Base-by-base conservation (phyloP, 306 rosid genomes). In the Quercus suber region DNA sequence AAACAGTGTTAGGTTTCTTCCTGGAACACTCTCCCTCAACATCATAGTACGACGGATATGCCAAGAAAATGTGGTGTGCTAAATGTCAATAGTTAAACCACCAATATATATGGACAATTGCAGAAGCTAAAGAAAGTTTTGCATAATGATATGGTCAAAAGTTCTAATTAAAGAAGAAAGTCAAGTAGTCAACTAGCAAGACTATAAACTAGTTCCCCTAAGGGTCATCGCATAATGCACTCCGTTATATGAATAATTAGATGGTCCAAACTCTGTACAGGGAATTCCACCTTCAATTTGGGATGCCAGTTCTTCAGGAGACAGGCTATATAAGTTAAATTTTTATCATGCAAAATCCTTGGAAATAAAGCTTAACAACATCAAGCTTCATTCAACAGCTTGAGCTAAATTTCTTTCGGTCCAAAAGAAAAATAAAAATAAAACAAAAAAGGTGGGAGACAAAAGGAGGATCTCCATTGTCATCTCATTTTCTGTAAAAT, bases 31-130 rank as follows among this genome's bases (percentile, higher is more conserved):
- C 78, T 70, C 74, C 19, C 12, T 56, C 70, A 13, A 33, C 11
- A 55, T 28, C 33, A 59, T 64, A 31, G 14, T 0, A 64, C 31
- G 71, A 41, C 31, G 12, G 45, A 64, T 31, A 31, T 30, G 31
- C 17, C 18, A 64, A 64, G 23, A 57, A 61, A 79, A 51, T 51
- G 49, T 70, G 33, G 74, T 31, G 63, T 45, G 27, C 51, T 21
- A 30, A 30, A 30, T 30, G 4, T 79, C 69, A 65, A 23, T 82
- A 37, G 59, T 30, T 41, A 79, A 84, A 63, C 45, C 31, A 33
- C 56, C 67, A 55, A 49, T 23, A 30, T 64, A 18, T 17, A 60
- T 25, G 31, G 33, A 25, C 33, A 60, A 60, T 11, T 60, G 67
- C 28, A 57, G 63, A 57, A 60, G 67, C 33, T 2, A 60, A 25